Conservation (phyloP, 1,139 yeast genomes). For the Scheffersomyces cryptocercus region DNA sequence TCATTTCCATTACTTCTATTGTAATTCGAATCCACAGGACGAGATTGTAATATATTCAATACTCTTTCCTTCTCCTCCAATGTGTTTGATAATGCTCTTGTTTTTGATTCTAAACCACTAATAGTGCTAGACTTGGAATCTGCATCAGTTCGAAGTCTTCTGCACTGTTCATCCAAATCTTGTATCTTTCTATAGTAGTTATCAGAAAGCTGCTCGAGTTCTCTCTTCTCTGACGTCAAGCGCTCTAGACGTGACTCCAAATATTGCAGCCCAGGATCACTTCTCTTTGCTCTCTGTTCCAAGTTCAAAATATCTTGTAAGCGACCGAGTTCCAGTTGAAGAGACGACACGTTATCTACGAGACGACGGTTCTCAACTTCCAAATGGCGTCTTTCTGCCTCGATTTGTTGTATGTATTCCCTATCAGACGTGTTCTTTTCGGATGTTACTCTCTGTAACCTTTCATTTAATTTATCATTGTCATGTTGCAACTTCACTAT, state of each 20-base stretch:
- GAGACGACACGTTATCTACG: slow-evolving; percentile 1
- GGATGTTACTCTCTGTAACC: background rate
- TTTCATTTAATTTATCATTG: background rate
- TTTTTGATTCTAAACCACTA: slow-evolving; percentile 15
- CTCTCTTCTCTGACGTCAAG: slow-evolving; percentile 25
- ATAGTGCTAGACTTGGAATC: slow-evolving; percentile 8
- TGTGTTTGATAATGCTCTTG: slow-evolving; percentile 24
- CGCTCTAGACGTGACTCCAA: slow-evolving; percentile 20
- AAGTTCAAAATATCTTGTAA: background rate
- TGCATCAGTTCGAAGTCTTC: slow-evolving; percentile 4
- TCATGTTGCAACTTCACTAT: background rate
- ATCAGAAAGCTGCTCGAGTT: slow-evolving; percentile 14
- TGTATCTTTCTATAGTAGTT: slow-evolving; percentile 4
- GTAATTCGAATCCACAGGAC: slow-evolving; percentile 18
- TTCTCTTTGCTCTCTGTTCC: slow-evolving; percentile 10
- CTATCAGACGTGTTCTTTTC: background rate
- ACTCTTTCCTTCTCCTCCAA: slow-evolving; percentile 34
- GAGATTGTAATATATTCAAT: slow-evolving; percentile 28
- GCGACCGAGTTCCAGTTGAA: slow-evolving; percentile 2
- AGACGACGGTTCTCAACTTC: slow-evolving; percentile 6
- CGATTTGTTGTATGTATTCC: background rate
- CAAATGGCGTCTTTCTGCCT: slow-evolving; percentile 5
- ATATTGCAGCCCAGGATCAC: slow-evolving; percentile 21
- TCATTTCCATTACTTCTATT: slow-evolving; percentile 23
- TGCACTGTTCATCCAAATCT: slow-evolving; percentile 8